Percentiles rank a stretch among this genome's conserved stretches.
phyloP scores from a whole-genome alignment of 352 stramenopile genomes.

The Hyaloperonospora arabidopsidis region DNA sequence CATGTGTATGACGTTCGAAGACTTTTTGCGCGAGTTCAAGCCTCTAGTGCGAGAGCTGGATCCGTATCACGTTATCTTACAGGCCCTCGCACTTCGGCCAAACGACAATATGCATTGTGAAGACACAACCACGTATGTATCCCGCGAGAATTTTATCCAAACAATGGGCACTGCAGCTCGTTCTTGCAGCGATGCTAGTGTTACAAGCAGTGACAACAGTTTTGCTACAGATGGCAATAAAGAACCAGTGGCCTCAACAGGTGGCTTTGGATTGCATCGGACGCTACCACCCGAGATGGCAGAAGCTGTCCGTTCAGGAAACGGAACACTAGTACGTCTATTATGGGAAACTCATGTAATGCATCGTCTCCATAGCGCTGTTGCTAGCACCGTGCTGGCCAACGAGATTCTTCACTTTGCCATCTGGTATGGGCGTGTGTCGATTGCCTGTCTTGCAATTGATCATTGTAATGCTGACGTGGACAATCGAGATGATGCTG shows the following conservation, averaged over 20 bases:
- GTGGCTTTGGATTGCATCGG: constrained; percentile 49
- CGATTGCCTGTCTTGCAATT: constrained; percentile 59
- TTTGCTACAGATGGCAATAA: constrained; percentile 21
- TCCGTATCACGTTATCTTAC: constrained; percentile 64
- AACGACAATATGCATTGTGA: constrained; percentile 41
- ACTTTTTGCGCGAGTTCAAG: constrained; percentile 82
- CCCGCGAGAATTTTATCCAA: constrained; percentile 38
- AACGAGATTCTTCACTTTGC: constrained; percentile 79
- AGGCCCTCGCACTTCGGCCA: constrained; percentile 45
- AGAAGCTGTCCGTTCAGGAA: constrained; percentile 31
- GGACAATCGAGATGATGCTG: constrained; percentile 61
- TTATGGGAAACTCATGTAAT: constrained; percentile 45
- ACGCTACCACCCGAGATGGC: constrained; percentile 51
- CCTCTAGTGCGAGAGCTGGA: constrained; percentile 61
- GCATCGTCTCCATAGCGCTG: constrained; percentile 16
- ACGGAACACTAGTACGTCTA: constrained; percentile 31
- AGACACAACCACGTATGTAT: constrained; percentile 55
- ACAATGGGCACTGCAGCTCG: constrained; percentile 15
- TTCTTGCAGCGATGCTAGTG: constrained; percentile 15
- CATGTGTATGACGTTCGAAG: constrained; percentile 80
- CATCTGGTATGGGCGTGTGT: constrained; percentile 56
- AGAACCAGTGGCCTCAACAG: constrained; percentile 22
- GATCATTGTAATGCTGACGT: constrained; percentile 52
- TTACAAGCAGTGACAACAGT: constrained; percentile 25
- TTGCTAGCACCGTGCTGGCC: constrained; percentile 35